Evolutionary conservation across 805 yeast species (phyloP).

Genomic region (Pichia scutulata): DNA sequence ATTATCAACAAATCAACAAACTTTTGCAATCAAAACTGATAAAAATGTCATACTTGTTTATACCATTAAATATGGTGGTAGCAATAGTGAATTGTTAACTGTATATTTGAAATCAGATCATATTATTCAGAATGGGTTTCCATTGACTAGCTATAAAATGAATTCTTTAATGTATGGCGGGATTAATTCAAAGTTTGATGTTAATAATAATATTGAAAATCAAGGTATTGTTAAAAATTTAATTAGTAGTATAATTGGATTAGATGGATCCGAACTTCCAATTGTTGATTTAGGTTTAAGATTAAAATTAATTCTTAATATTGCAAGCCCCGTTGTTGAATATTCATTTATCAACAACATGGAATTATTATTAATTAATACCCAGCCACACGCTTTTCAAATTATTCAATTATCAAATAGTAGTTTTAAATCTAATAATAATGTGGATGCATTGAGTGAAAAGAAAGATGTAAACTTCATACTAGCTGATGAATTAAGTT

Average conservation of each 20-base stretch:
- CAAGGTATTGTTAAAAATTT: conserved; percentile 21
- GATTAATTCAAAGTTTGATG: conserved; percentile 3
- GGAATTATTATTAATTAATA: conserved; percentile 23
- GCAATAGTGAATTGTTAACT: conserved; percentile 25
- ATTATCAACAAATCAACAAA: conserved; percentile 31
- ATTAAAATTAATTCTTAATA: conserved; percentile 28
- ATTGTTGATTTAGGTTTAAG: conserved; percentile 28
- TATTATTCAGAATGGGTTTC: conserved; percentile 28
- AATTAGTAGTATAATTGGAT: conserved; percentile 21
- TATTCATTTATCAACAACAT: conserved; percentile 21
- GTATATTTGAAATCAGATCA: conserved; percentile 25
- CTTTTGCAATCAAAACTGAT: conserved; percentile 35
- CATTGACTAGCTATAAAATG: conserved; percentile 8
- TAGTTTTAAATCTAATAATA: conserved; percentile 5
- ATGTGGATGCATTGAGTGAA: conserved; percentile 11
- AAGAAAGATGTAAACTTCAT: conserved; percentile 24
- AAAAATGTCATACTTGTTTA: conserved; percentile 35
- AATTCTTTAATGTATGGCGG: conserved; percentile 11
- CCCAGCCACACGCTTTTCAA: conserved; percentile 30
- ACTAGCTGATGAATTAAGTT: conserved; percentile 25
- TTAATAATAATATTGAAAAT: conserved; percentile 2
- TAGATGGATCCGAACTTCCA: conserved; percentile 21
- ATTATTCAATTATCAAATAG: conserved; percentile 18
- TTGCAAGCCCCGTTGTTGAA: conserved; percentile 27
- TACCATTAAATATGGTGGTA: conserved; percentile 27